Base-by-base conservation (phyloP, 2,329 filamentous ascomycete genomes). In the Colletotrichum sp. region DNA sequence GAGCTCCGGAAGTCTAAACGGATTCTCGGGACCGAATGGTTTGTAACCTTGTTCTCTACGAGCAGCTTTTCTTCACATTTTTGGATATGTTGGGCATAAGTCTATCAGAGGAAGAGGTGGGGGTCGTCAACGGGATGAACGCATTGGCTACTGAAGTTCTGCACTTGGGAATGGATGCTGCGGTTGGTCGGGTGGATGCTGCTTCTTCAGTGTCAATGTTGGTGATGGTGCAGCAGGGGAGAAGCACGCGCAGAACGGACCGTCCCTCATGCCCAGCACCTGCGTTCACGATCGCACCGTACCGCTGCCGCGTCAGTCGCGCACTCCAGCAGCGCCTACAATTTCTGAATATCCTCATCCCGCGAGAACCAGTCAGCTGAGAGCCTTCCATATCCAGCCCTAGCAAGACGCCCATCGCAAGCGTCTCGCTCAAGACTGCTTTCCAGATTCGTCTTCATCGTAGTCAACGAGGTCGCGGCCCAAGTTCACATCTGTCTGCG, bases 391-490 rank as follows among this genome's bases (percentile, higher is more conserved):
- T 24, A 52, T 13, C 10, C 12, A 21, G 10, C n/a, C n/a, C 44
- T 1, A 13, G n/a, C n/a, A 52, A 13, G 3, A 52, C 44, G n/a
- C 0, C n/a, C n/a, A 52, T 3, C n/a, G 1, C n/a, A 21, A 52
- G 44, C 44, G 44, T 0, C n/a, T 52, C 10, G n/a, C n/a, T 49
- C 44, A 49, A 6, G 44, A 8, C 44, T 13, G 44, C 44, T n/a
- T 49, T 13, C 12, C 44, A 21, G 10, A 21, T 12, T 49, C 6
- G 10, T 21, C 44, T 21, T 49, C n/a, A 49, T 21, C 44, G n/a
- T 21, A 49, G n/a, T 13, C n/a, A 52, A 21, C 44, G 1, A 52
- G 44, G 12, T 3, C 44, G 44, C n/a, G 44, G 12, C 44, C 5
- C 44, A 52, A 52, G 10, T 52, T 8, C 2, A 52, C 10, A 15